Evolutionary conservation across 2,329 filamentous ascomycete species (phyloP), one percentile per base, ranked within the genome.

Genomic region (Coniochaeta prunicola): DNA sequence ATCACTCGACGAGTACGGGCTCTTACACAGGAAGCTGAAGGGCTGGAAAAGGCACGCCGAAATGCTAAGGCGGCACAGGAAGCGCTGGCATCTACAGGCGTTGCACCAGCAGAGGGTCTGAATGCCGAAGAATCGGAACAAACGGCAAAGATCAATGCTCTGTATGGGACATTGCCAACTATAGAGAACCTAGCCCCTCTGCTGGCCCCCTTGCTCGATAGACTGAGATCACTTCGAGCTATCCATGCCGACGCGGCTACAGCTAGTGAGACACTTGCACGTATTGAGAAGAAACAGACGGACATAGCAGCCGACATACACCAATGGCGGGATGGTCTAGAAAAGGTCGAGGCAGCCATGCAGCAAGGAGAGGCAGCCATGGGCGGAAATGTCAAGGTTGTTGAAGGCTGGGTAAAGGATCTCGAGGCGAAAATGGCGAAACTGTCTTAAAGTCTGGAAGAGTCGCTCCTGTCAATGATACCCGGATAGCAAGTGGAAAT

Each of bases 181-280:
- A 94, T 99, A 60, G 92, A 96, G 73, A 89, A 82, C 59, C 80
- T 99, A 8, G 83, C 91, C 6, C 94, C 94, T 1, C 80, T 96
- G 19, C 80, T 99, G 4, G 93, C 94, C 1, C 84, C 91, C 5
- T 79, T 97, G 10, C 79, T 99, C 12, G 92, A 97, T 67, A 84
- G 94, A 28, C 77, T 99, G 56, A 83, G 92, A 59, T 96, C 91
- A 9, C 78, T 99, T 59, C 83, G 90, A 60, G 85, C 87, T 15
- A 88, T 97, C 56, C 94, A 99, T 69, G 86, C 90, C 0, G 91
- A 92, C 66, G 94, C 94, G 0, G 92, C 91, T 28, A 85, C 85
- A 33, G 93, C 93, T 1, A 86, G 86, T 60, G 86, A 90, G 66
- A 90, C 87, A 8, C 76, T 99, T 57, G 86, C 89, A 58, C 84